Base-by-base conservation (phyloP, 768 basidiomycete species). In the Pisolithus microcarpus region DNA sequence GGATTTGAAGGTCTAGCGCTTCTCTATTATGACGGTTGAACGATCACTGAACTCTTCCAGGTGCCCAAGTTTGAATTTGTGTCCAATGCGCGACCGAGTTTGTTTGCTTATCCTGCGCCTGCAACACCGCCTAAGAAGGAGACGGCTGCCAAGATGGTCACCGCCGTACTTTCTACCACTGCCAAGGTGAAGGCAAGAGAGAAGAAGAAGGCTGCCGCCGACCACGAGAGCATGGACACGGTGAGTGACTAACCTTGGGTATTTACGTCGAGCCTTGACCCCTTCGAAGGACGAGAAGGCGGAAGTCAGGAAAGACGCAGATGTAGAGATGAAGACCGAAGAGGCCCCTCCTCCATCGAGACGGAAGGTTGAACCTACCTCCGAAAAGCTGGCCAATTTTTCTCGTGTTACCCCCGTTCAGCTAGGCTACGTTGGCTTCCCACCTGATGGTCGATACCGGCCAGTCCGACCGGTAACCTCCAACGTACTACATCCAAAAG, bases 101-200 rank as follows among this genome's bases (percentile, higher is more conserved):
- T 93, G 38, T 98, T 94, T 61, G 93, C 94, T 2, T 98, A 99
- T 68, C 93, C 92, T 10, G 72, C 86, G 16, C 76, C 81, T 2
- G 86, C 82, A 42, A 90, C 92, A 64, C 87, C 93, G 10, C 88
- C 89, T 5, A 89, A 91, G 72, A 95, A 93, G 70, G 94, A 97
- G 72, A 77, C 88, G 0, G 85, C 89, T 19, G 80, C 88, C 38
- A 96, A 95, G 69, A 86, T 95, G 48, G 92, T 89, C 26, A 85
- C 93, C 13, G 96, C 94, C 34, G 94, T 99, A 9, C 77, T 99
- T 38, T 96, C 92, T 7, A 98, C 96, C 0, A 99, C 96, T 1
- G 95, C 93, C 0, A 95, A 91, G 67, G 91, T 89, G n/a, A 91
- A 91, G 65, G 93, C 93, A 1, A 79, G 96, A 56, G 92, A 93